phyloP scores from a whole-genome alignment of 164 flowering plant genomes.

The Tetrastigma voinierianum region DNA sequence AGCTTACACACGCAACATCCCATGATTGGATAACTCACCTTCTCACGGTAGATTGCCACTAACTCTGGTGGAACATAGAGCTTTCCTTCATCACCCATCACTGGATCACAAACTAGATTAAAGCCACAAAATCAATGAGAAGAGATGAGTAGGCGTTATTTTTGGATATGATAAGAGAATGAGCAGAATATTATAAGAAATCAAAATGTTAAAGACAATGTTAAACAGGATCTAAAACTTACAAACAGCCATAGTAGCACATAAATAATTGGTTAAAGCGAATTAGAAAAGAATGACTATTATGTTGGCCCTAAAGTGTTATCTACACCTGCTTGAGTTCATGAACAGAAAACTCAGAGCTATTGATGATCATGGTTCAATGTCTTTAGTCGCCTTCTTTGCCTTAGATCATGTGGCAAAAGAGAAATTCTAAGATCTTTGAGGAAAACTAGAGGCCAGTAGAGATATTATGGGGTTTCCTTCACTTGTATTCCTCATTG shows the following conservation, averaged over 20 bases:
- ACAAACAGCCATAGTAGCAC: not conserved
- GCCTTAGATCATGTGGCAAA: too few species aligned
- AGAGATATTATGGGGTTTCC: too few species aligned
- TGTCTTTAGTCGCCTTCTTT: too few species aligned
- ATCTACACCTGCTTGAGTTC: not conserved
- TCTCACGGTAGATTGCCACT: conserved; percentile 79
- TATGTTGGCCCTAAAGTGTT: not conserved
- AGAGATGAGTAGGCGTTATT: not conserved
- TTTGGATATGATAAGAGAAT: too few species aligned
- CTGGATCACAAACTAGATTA: conserved; percentile 94
- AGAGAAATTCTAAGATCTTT: too few species aligned
- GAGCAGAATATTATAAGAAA: not conserved
- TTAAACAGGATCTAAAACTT: not conserved
- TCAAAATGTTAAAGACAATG: not conserved
- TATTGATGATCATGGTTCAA: too few species aligned
- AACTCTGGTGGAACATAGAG: conserved; percentile 89
- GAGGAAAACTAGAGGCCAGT: too few species aligned
- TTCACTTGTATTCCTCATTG: too few species aligned
- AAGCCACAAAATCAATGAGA: conserved; percentile 4
- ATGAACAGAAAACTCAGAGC: not conserved
- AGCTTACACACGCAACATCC: not conserved
- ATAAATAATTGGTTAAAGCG: not conserved
- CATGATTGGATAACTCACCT: conserved; percentile 36
- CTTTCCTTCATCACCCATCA: conserved; percentile 99
- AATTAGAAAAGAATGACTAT: not conserved